A percentile compares a stretch with the other conserved stretches of the same genome.
Conservation (phyloP, 495 filamentous ascomycete genomes). For the Neurospora sp. region DNA sequence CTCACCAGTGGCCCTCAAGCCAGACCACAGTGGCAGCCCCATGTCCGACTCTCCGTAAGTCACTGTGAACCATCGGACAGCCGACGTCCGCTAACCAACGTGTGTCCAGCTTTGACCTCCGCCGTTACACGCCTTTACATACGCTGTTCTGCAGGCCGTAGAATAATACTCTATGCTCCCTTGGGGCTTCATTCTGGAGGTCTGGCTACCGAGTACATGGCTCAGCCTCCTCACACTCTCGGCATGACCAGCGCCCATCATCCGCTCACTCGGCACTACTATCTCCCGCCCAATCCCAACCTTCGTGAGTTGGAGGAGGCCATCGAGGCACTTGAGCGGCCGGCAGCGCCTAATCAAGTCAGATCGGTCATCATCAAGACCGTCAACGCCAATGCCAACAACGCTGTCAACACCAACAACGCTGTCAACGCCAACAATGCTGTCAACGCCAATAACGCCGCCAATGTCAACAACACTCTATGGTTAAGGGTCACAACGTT, state of each 20-base stretch:
- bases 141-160: neutral
- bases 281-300: neutral
- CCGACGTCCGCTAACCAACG: neutral
- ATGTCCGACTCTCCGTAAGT: neutral
- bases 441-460: neutral
- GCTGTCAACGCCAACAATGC: neutral
- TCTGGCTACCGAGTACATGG: slow-evolving; percentile 55
- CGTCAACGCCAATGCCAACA: neutral
- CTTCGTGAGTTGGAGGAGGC: neutral
- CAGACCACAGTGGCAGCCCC: neutral
- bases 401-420: neutral
- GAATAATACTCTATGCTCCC: slow-evolving; percentile 40
- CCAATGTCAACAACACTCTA: neutral
- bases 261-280: neutral
- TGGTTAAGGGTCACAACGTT: neutral
- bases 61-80: neutral
- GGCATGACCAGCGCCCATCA: slow-evolving; percentile 1
- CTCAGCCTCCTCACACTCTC: slow-evolving; percentile 40
- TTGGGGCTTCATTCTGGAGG: slow-evolving; percentile 57
- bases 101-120: neutral
- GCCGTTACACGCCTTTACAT: neutral
- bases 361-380: neutral
- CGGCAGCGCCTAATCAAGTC: neutral
- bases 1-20: neutral
- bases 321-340: neutral